Evolutionary conservation across 1,139 yeast genomes (phyloP), one percentile per base, ranked within the genome.

Genomic region (Zygosaccharomyces pseudobailii): DNA sequence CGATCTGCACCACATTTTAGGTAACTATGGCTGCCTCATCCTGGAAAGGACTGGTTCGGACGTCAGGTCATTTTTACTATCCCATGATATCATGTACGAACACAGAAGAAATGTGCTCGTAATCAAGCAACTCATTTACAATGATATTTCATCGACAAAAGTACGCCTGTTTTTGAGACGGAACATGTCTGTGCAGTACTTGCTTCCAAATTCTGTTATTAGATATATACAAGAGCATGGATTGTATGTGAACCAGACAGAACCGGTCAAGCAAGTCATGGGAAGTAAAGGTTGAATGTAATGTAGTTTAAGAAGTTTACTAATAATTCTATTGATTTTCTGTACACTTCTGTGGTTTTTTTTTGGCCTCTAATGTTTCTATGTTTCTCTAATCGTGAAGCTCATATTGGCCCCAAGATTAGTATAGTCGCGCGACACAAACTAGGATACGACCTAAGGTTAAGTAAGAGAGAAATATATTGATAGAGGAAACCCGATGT

Each of bases 21-120:
- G 98, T 25, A 82, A 87, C 54, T 92, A 92, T 66, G 98, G 99
- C 2, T 92, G 98, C 69, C 72, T 92, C 55, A 92, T 94, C 48
- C 96, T 92, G 20, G 99, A 92, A 72, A 76, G 99, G 60, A 90
- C 98, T 0, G 98, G 98, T 5, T 78, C 94, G 7, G 99, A 92
- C 68, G 98, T 94, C 40, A 78, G 97, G 63, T 82, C 90, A 40
- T 92, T 92, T 73, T 71, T 92, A 60, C 73, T 92, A 53, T 82
- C 92, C 50, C 98, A 92, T 69, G 98, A 92, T 65, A 86, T 92
- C 58, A 87, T 92, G 96, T 92, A 90, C 67, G 96, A 92, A 68
- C 97, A 92, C 66, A 75, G 97, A 47, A 79, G 94, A 59, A 94
- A 94, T 66, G 94, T 92, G 37, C 73, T 94, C 62, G 97, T 90